Percentiles rank a stretch among this genome's conserved stretches.
These are phyloP conservation scores for Ceratobasidium sp. DNA, from an alignment of 1,284 basidiomycete genomes.

Conservation along the genomic window DNA sequence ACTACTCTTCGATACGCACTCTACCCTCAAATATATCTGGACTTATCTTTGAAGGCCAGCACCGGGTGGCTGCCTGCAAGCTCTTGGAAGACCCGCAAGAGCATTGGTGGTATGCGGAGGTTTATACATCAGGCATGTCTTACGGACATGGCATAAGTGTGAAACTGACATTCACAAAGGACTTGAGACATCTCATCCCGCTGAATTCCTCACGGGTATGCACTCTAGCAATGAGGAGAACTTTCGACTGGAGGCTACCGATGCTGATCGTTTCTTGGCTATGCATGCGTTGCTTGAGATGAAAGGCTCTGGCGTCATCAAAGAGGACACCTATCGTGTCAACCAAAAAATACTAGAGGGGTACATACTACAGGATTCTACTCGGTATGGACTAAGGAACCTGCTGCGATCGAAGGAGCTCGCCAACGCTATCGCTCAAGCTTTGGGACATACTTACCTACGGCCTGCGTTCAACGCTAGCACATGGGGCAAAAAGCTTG, in stretches of 20 bases:
- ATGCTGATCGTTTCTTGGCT: not conserved
- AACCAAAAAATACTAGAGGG: not conserved
- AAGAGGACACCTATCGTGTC: not conserved
- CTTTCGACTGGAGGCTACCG: not conserved
- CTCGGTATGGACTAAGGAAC: not conserved
- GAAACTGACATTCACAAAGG: not conserved
- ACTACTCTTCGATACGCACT: not conserved
- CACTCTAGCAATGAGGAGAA: not conserved
- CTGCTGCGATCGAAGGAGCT: not conserved
- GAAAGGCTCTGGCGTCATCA: not conserved
- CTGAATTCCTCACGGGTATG: not conserved
- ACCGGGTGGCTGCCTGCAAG: constrained; percentile 4
- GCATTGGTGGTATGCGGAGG: constrained; percentile 21
- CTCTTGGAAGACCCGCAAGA: not conserved
- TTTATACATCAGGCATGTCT: not conserved
- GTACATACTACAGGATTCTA: not conserved
- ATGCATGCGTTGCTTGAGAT: not conserved
- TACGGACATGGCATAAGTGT: not conserved
- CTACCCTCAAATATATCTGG: not conserved
- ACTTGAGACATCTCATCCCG: not conserved
- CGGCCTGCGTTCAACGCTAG: not conserved
- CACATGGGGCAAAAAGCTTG: constrained; percentile 2
- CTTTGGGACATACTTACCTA: not conserved
- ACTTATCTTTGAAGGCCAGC: not conserved
- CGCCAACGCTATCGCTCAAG: not conserved